Percentiles rank a stretch among this genome's conserved stretches.
Evolutionary conservation across 306 rosid species (phyloP).

Genomic region (Ammopiptanthus mongolicus): DNA sequence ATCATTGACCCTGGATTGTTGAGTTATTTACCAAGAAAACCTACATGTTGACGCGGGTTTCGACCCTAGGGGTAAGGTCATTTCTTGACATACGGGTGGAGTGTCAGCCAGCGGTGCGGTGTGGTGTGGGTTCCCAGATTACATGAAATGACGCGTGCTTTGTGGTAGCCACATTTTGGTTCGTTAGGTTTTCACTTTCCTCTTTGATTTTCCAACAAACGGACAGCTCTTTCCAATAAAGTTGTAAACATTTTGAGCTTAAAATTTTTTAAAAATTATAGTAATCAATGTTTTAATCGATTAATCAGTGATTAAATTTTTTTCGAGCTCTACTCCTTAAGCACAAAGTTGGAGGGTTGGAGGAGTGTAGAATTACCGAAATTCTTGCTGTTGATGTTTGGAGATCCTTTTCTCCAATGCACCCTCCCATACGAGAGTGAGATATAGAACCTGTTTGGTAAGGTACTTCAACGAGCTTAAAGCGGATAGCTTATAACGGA

Average conservation of each 20-base stretch:
- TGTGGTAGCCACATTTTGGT: not conserved
- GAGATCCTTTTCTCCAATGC: too few species aligned
- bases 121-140: constrained; percentile 1
- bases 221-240: not conserved
- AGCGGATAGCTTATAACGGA: too few species aligned
- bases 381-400: too few species aligned
- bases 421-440: too few species aligned
- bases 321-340: too few species aligned
- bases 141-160: not conserved
- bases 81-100: not conserved
- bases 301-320: too few species aligned
- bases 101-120: not conserved
- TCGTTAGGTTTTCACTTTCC: not conserved
- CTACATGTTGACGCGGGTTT: not conserved
- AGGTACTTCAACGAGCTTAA: too few species aligned
- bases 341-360: too few species aligned
- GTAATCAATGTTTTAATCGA: too few species aligned
- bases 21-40: constrained; percentile 30
- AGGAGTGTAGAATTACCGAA: too few species aligned
- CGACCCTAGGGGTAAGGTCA: not conserved
- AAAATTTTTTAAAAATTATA: too few species aligned
- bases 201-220: not conserved
- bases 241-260: not conserved
- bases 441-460: too few species aligned
- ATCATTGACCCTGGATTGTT: not conserved